Percentiles rank a stretch among this genome's conserved stretches.
These are phyloP conservation scores for Coniochaeta sp. DNA, from an alignment of 2,329 filamentous ascomycete genomes.

Conservation along the genomic window DNA sequence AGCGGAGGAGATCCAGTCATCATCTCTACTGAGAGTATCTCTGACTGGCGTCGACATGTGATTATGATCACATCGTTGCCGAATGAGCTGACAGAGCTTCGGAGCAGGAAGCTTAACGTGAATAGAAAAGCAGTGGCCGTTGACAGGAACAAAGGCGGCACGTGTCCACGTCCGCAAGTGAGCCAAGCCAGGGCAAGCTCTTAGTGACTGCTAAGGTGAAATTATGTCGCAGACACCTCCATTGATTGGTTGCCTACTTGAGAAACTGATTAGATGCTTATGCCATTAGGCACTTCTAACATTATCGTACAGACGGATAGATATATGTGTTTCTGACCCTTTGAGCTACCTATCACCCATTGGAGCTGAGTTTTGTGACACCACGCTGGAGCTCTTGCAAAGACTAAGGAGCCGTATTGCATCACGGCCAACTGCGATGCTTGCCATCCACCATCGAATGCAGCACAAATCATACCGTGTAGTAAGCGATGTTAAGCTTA, in stretches of 20 bases:
- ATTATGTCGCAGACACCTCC: not conserved
- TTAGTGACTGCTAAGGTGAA: too few species aligned
- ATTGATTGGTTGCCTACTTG: not conserved
- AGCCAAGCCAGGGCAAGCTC: too few species aligned
- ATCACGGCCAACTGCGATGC: not conserved
- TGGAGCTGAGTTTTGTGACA: not conserved
- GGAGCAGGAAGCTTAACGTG: too few species aligned
- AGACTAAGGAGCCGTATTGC: not conserved
- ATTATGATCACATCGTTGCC: not conserved
- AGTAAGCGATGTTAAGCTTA: not conserved
- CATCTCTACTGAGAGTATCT: not conserved
- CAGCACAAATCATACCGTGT: not conserved
- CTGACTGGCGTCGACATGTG: not conserved
- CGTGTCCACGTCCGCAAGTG: too few species aligned
- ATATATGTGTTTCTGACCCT: not conserved
- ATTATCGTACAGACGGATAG: not conserved
- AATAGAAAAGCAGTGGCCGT: too few species aligned
- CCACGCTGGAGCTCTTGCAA: not conserved
- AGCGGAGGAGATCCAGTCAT: constrained; percentile 6
- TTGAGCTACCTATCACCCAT: not conserved
- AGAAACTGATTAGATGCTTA: not conserved
- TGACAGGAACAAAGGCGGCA: too few species aligned
- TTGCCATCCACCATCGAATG: not conserved
- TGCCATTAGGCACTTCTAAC: not conserved
- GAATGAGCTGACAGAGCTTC: not conserved